Conservation (phyloP, 768 basidiomycete genomes). For the Ramaria sp. region DNA sequence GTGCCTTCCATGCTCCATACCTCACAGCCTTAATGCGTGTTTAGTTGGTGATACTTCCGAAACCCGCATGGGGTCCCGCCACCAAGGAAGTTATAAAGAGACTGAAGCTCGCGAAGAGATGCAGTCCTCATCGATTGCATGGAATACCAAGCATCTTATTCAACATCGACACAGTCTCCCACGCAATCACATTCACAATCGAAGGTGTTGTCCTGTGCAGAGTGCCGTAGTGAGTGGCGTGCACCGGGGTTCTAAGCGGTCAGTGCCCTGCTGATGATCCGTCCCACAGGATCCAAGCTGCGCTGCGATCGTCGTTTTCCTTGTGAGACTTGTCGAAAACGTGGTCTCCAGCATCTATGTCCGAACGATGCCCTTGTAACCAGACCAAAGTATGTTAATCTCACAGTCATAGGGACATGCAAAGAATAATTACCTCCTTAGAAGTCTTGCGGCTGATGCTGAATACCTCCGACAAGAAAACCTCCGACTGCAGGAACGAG, state of each 20-base stretch:
- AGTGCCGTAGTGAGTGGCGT: conserved; percentile 1
- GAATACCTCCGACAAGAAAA: conserved; percentile 5
- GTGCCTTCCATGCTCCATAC: background rate
- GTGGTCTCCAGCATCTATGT: conserved; percentile 6
- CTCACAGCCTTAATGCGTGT: too few species aligned
- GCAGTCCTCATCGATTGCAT: background rate
- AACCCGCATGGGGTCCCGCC: too few species aligned
- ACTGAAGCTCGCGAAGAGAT: too few species aligned
- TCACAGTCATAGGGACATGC: background rate
- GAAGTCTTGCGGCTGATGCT: conserved; percentile 6
- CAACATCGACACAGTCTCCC: background rate
- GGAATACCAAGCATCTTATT: background rate
- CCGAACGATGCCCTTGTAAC: conserved; percentile 3
- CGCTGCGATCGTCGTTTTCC: conserved; percentile 3
- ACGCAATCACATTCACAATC: background rate
- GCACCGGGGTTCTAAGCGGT: background rate
- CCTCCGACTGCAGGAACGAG: background rate
- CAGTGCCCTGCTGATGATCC: background rate
- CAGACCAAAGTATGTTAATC: background rate
- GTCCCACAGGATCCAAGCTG: conserved; percentile 1
- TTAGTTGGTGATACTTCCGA: too few species aligned
- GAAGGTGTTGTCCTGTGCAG: conserved; percentile 4
- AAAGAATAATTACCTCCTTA: background rate
- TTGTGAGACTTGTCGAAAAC: conserved; percentile 8
- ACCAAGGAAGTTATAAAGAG: too few species aligned